phyloP scores from a whole-genome alignment of 768 basidiomycete species.

The Trametes villosa region DNA sequence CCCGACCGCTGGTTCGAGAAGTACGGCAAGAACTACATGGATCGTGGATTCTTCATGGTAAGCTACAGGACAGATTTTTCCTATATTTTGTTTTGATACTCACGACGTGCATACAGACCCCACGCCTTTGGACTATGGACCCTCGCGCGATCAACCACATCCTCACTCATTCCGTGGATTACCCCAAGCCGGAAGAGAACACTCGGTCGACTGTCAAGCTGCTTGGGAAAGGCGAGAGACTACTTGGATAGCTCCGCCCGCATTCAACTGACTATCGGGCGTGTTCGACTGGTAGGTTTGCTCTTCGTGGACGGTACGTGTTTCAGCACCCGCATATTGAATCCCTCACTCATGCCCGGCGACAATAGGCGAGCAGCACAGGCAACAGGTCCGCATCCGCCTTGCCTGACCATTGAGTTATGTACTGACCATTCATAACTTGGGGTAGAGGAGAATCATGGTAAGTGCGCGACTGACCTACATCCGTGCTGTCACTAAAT shows the following conservation, averaged over 20 bases:
- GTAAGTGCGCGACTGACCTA: constrained; percentile 18
- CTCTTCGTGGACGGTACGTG: neutral
- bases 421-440: neutral
- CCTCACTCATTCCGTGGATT: constrained; percentile 56
- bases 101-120: constrained; percentile 1
- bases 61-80: no score
- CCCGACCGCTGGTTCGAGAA: constrained; percentile 46
- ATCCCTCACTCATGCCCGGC: neutral
- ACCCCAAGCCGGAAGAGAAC: constrained; percentile 55
- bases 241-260: neutral
- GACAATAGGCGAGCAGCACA: neutral
- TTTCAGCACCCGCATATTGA: neutral
- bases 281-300: neutral
- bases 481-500: no score
- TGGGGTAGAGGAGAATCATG: constrained; percentile 33
- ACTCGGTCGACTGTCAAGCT: constrained; percentile 23
- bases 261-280: neutral
- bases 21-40: constrained; percentile 51
- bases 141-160: constrained; percentile 67
- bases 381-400: neutral
- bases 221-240: neutral
- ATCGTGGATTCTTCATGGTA: constrained; percentile 49
- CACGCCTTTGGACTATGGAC: constrained; percentile 43
- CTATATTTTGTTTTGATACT: neutral
- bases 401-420: neutral